Evolutionary conservation across 495 filamentous ascomycete species (phyloP).

Genomic region (Beverwykella pulmonaria): DNA sequence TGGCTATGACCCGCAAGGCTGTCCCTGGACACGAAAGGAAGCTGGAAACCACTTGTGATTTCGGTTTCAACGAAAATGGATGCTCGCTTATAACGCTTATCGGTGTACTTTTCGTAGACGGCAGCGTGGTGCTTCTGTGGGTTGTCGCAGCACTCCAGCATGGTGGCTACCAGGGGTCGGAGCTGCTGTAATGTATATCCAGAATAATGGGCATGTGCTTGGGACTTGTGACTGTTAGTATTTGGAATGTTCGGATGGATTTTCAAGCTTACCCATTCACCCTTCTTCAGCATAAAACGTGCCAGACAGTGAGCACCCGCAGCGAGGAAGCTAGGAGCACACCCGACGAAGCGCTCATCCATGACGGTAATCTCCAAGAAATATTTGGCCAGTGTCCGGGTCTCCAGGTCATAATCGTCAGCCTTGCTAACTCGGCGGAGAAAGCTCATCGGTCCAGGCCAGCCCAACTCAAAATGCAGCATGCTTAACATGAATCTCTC

Average conservation of each 20-base stretch:
- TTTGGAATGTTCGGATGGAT: background rate
- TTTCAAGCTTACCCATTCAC: constrained; percentile 75
- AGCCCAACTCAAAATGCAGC: constrained; percentile 91
- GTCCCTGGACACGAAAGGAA: constrained; percentile 43
- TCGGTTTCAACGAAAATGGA: constrained; percentile 77
- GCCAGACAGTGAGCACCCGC: constrained; percentile 93
- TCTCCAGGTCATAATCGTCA: constrained; percentile 96
- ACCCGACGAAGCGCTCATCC: constrained; percentile 95
- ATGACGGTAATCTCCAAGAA: constrained; percentile 96
- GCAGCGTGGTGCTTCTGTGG: constrained; percentile 78
- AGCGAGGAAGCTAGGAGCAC: constrained; percentile 83
- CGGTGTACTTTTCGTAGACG: constrained; percentile 88
- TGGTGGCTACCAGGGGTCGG: constrained; percentile 69
- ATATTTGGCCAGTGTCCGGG: constrained; percentile 94
- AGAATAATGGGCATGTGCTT: constrained; percentile 84
- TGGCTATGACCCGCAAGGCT: constrained; percentile 32
- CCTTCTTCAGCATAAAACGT: constrained; percentile 85
- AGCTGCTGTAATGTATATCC: constrained; percentile 88
- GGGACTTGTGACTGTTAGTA: constrained; percentile 59
- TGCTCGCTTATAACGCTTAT: constrained; percentile 78
- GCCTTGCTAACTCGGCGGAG: constrained; percentile 95
- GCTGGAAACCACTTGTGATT: constrained; percentile 58
- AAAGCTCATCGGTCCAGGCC: constrained; percentile 98
- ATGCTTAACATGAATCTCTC: constrained; percentile 98
- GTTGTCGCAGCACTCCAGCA: constrained; percentile 84